Conservation (phyloP, 2,329 filamentous ascomycete genomes). For the Fusarium longipes region DNA sequence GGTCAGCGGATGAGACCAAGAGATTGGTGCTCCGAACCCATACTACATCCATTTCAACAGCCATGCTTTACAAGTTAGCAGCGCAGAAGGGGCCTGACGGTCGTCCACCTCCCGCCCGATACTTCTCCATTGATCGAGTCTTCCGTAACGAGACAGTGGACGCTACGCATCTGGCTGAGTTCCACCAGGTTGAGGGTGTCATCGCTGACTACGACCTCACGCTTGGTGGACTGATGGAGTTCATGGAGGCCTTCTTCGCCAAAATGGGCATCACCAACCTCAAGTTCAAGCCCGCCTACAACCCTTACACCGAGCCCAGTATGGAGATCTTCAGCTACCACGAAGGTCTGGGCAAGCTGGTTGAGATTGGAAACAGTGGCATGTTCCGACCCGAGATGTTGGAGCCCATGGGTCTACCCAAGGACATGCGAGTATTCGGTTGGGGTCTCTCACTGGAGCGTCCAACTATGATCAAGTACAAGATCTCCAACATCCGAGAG, state of each 20-base stretch:
- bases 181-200: conserved; percentile 98
- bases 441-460: conserved; percentile 93
- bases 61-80: conserved; percentile 90
- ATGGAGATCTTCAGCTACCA: conserved; percentile 99
- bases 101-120: conserved; percentile 77
- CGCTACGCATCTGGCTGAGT: conserved; percentile 95
- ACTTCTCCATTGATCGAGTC: conserved; percentile 98
- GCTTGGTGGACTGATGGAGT: conserved; percentile 88
- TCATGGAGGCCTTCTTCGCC: conserved; percentile 94
- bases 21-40: conserved; percentile 93
- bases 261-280: conserved; percentile 91
- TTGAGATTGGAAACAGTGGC: conserved; percentile 97
- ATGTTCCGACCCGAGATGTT: conserved; percentile 99
- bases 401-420: conserved; percentile 91
- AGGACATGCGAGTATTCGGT: conserved; percentile 92
- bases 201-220: conserved; percentile 97
- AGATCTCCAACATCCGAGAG: conserved; percentile 90
- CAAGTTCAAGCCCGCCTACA: conserved; percentile 97
- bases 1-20: conserved; percentile 86
- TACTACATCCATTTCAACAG: conserved; percentile 91
- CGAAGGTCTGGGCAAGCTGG: conserved; percentile 86
- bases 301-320: conserved; percentile 92
- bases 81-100: conserved; percentile 80
- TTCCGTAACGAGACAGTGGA: conserved; percentile 99
- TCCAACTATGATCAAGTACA: conserved; percentile 98